phyloP scores from a whole-genome alignment of 352 stramenopile genomes.

The Phytopythium ostracodes region DNA sequence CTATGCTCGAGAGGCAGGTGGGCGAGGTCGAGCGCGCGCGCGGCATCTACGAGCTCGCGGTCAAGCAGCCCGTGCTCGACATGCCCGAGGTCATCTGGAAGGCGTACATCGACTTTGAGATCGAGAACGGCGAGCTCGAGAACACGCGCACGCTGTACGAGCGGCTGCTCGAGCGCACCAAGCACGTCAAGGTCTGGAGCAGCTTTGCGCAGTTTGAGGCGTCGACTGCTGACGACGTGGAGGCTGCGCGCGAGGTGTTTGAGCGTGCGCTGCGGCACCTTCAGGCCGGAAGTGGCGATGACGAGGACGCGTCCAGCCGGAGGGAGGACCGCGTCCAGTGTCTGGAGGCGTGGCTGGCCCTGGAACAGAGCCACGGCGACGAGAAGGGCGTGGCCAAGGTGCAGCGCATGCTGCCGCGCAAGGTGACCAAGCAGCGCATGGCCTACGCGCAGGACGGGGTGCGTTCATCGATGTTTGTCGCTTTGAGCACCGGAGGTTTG shows the following conservation, averaged over 20 bases:
- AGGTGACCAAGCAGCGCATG: constrained; percentile 97
- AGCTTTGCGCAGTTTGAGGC: constrained; percentile 90
- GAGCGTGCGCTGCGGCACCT: constrained; percentile 90
- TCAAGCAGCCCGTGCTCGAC: constrained; percentile 94
- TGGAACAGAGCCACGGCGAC: constrained; percentile 85
- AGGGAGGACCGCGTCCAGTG: constrained; percentile 96
- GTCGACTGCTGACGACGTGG: constrained; percentile 33
- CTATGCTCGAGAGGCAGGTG: constrained; percentile 94
- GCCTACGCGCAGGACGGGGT: constrained; percentile 88
- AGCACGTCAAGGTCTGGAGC: constrained; percentile 97
- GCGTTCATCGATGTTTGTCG: constrained; percentile 19
- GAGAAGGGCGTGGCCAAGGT: constrained; percentile 83
- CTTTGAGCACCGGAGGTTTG: constrained; percentile 5
- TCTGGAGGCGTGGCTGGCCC: constrained; percentile 94
- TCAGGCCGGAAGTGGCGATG: constrained; percentile 59
- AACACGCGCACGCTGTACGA: constrained; percentile 94
- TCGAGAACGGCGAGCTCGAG: constrained; percentile 76
- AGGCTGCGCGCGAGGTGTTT: constrained; percentile 86
- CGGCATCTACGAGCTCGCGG: constrained; percentile 96
- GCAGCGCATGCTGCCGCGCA: constrained; percentile 91
- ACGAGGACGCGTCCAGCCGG: constrained; percentile 44
- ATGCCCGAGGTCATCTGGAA: constrained; percentile 99
- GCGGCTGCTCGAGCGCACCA: constrained; percentile 94
- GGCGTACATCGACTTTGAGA: constrained; percentile 99
- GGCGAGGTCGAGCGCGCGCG: constrained; percentile 92